phyloP scores from a whole-genome alignment of 768 basidiomycete species.

The Mycena leptocephala region DNA sequence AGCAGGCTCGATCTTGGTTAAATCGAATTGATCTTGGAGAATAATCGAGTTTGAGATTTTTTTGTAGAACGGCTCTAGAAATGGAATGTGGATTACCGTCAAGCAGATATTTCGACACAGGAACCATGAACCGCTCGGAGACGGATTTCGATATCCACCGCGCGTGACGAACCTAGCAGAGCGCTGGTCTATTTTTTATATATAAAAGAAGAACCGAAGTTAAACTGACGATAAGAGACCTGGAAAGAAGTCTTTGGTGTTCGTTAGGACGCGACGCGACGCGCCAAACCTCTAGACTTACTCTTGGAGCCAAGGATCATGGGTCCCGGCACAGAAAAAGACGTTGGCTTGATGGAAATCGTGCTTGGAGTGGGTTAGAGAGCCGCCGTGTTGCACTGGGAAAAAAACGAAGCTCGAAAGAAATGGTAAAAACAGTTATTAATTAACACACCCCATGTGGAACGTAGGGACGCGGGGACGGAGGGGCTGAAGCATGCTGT shows the following conservation, averaged over 20 bases:
- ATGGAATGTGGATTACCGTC: slow-evolving; percentile 13
- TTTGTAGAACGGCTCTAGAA: background rate
- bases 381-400: slow-evolving; percentile 28
- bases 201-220: background rate
- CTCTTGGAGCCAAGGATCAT: slow-evolving; percentile 28
- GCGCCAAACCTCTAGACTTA: background rate
- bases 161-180: slow-evolving; percentile 32
- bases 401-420: no score
- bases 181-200: background rate
- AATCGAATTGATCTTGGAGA: slow-evolving; percentile 30
- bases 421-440: no score
- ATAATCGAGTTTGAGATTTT: background rate
- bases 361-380: slow-evolving; percentile 9
- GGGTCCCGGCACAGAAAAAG: slow-evolving; percentile 28
- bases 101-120: slow-evolving; percentile 33
- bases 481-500: slow-evolving; percentile 30
- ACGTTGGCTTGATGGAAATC: slow-evolving; percentile 11
- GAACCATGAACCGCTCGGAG: slow-evolving; percentile 25
- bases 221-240: slow-evolving; percentile 29
- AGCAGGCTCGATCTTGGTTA: slow-evolving; percentile 6
- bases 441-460: slow-evolving; percentile 18
- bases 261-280: background rate
- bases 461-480: slow-evolving; percentile 19
- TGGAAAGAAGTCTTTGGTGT: slow-evolving; percentile 25
- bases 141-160: slow-evolving; percentile 35